phyloP scores from a whole-genome alignment of 352 stramenopile genomes.

The Globisporangium cylindrosporum region DNA sequence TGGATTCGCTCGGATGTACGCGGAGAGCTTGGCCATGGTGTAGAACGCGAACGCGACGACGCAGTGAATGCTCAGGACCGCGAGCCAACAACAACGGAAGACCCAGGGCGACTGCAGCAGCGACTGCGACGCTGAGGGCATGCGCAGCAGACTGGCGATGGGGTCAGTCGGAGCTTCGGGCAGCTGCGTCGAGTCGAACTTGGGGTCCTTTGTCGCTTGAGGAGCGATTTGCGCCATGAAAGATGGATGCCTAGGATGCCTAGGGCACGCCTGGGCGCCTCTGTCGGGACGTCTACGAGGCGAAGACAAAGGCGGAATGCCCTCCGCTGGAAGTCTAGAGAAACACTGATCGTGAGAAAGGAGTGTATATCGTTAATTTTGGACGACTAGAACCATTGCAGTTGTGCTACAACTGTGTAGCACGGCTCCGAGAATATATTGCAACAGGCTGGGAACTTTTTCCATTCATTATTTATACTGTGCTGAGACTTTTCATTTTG shows the following conservation, averaged over 20 bases:
- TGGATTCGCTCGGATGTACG: constrained; percentile 4
- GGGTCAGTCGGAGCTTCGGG: not conserved
- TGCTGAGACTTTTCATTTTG: too few relatives aligned
- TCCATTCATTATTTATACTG: too few relatives aligned
- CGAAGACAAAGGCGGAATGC: too few relatives aligned
- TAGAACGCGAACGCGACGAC: constrained; percentile 5
- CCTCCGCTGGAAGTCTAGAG: too few relatives aligned
- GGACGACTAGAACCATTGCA: too few relatives aligned
- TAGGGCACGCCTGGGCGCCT: too few relatives aligned
- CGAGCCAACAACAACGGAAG: constrained; percentile 7
- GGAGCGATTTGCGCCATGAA: not conserved
- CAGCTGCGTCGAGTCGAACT: not conserved
- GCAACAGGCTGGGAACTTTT: too few relatives aligned
- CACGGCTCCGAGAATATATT: too few relatives aligned
- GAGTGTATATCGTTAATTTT: too few relatives aligned
- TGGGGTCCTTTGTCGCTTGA: not conserved
- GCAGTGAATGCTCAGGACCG: constrained; percentile 5
- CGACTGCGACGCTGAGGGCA: not conserved
- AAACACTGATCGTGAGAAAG: too few relatives aligned
- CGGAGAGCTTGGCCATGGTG: not conserved
- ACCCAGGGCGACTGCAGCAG: not conserved
- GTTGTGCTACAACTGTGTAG: too few relatives aligned
- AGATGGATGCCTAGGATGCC: not conserved
- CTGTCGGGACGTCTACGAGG: too few relatives aligned
- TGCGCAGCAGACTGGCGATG: not conserved